phyloP scores from a whole-genome alignment of 2,329 filamentous ascomycete species.

The Colletotrichum euphorbiae region DNA sequence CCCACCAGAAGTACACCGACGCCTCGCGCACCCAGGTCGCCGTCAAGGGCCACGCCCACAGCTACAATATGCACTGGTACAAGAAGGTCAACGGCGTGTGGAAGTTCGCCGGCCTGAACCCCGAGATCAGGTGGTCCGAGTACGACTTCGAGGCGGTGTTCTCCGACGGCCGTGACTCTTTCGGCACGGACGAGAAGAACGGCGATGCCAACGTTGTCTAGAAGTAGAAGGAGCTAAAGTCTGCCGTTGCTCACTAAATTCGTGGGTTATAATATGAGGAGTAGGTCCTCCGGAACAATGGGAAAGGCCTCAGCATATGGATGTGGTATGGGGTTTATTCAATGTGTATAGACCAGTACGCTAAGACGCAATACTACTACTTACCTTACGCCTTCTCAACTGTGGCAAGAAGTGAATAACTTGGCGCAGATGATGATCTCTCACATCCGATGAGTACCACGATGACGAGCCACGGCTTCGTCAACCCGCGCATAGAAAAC shows the following conservation, averaged over 20 bases:
- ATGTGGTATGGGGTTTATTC: background rate
- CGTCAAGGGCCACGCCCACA: conserved; percentile 71
- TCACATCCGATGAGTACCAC: too few relatives aligned
- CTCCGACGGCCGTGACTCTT: conserved; percentile 38
- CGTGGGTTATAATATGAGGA: background rate
- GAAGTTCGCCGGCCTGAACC: conserved; percentile 70
- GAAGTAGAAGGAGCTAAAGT: conserved; percentile 37
- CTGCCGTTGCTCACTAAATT: conserved; percentile 19
- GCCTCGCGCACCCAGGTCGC: conserved; percentile 58
- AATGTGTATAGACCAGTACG: background rate
- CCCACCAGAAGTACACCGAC: conserved; percentile 71
- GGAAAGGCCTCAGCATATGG: conserved; percentile 4
- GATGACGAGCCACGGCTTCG: too few relatives aligned
- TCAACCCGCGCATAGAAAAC: too few relatives aligned
- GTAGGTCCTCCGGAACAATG: background rate
- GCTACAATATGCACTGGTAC: conserved; percentile 68
- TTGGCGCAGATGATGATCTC: too few relatives aligned
- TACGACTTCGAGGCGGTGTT: conserved; percentile 70
- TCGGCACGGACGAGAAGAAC: conserved; percentile 21
- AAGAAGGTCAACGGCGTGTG: conserved; percentile 68
- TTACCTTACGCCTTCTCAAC: background rate
- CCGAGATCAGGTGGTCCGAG: conserved; percentile 68
- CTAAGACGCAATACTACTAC: background rate
- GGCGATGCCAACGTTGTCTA: conserved; percentile 20
- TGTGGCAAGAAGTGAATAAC: too few relatives aligned